Base-by-base conservation (phyloP, 495 filamentous ascomycete species). In the Penicillium paxilli region DNA sequence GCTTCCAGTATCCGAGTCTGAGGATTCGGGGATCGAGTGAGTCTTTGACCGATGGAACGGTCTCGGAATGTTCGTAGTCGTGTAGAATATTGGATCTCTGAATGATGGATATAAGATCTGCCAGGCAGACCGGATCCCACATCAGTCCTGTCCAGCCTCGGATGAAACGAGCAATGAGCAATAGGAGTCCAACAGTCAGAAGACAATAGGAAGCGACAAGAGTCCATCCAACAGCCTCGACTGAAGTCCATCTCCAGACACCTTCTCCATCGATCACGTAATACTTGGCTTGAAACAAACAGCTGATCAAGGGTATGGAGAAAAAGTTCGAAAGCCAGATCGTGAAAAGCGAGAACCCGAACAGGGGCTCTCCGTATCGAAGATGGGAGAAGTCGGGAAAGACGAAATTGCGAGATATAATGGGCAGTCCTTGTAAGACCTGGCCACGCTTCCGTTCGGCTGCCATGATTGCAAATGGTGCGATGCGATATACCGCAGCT, bases 101-200 rank as follows among this genome's bases (percentile, higher is more conserved):
- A 14, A 95, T 79, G 9, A 96, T 71, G 4, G 84, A 80, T 41
- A 90, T 76, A 22, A 94, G 67, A 64, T 96, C 92, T 9, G 88
- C 91, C 20, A 96, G 69, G 12, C 85, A 90, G n/a, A 83, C 71
- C 2, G 89, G 82, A 66, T 92, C 90, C 92, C 92, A 96, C 67
- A 86, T 83, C 59, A 96, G 70, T 2, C 92, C 92, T 0, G 91
- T 90, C 58, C 69, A 77, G 26, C 72, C 73, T 21, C 79, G 70
- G 20, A 59, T 25, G 26, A 81, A 77, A n/a, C 76, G 75, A 16
- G 80, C 46, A 26, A 83, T 62, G 17, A 87, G 64, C 6, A 89
- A 54, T 24, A 80, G 49, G 3, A 86, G 66, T 4, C 84, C 86
- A 35, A 85, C 60, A 4, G 84, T 60, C 53, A 92, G 62, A 2